phyloP scores from a whole-genome alignment of 2,329 filamentous ascomycete species.

The Diplodia scrobiculata region DNA sequence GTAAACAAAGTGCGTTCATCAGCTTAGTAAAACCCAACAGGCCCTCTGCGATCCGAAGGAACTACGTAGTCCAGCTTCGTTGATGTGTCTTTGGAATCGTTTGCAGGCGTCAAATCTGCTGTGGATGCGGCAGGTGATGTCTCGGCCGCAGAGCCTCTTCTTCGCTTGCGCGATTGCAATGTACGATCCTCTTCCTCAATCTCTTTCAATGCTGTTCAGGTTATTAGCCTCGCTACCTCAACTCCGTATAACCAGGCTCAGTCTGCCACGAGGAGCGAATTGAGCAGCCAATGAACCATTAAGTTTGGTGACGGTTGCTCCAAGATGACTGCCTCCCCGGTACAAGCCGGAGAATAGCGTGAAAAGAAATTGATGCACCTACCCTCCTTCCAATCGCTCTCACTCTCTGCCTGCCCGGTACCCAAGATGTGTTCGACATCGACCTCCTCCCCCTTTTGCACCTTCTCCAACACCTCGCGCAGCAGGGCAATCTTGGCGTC shows the following conservation, averaged over 20 bases:
- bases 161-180: conserved; percentile 50
- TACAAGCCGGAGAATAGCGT: not conserved
- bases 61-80: conserved; percentile 7
- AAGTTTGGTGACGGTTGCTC: not conserved
- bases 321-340: too few species aligned
- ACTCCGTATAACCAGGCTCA: not conserved
- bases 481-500: conserved; percentile 77
- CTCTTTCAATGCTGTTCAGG: conserved; percentile 61
- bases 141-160: conserved; percentile 33
- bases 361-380: conserved; percentile 38
- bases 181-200: conserved; percentile 65
- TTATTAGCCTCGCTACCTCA: conserved; percentile 30
- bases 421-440: conserved; percentile 83
- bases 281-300: not conserved
- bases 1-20: not conserved
- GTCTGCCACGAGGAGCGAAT: not conserved
- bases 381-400: conserved; percentile 88
- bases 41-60: not conserved
- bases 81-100: conserved; percentile 1
- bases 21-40: conserved; percentile 8
- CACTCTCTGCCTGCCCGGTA: conserved; percentile 71
- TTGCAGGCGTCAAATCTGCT: not conserved
- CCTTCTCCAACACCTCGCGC: conserved; percentile 70
- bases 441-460: conserved; percentile 73
- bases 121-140: not conserved